Evolutionary conservation across 2,329 filamentous ascomycete species (phyloP).

Genomic region (Aspergillus ustus): DNA sequence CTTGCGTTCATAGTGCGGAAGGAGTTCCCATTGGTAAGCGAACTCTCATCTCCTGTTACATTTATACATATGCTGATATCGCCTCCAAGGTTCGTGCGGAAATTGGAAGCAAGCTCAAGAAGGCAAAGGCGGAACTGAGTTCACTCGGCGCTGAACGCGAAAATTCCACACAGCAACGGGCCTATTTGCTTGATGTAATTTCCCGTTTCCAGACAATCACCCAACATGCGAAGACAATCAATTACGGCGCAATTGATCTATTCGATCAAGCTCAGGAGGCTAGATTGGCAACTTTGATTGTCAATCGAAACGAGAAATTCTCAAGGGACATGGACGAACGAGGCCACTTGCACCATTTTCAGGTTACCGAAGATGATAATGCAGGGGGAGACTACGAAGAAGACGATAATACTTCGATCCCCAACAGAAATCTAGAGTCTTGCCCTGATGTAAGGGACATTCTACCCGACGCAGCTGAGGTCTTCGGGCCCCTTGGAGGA

Average conservation of each 20-base stretch:
- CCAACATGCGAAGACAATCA: conserved; percentile 37
- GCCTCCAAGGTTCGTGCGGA: conserved; percentile 34
- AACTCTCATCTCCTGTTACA: no score
- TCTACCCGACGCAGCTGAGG: conserved; percentile 16
- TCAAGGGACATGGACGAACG: conserved; percentile 23
- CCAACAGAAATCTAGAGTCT: conserved; percentile 10
- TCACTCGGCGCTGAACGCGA: conserved; percentile 42
- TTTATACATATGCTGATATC: background rate
- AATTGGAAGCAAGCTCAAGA: conserved; percentile 36
- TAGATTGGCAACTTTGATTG: conserved; percentile 38
- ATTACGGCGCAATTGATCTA: conserved; percentile 39
- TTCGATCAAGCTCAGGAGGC: conserved; percentile 40
- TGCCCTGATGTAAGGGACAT: conserved; percentile 24
- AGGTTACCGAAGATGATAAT: background rate
- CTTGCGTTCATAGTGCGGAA: background rate
- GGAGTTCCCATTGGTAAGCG: background rate
- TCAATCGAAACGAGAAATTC: conserved; percentile 32
- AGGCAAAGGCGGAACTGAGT: conserved; percentile 32
- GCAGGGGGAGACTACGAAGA: background rate
- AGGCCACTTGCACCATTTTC: conserved; percentile 24
- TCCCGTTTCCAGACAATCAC: conserved; percentile 44
- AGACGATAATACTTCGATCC: background rate
- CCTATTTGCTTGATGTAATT: conserved; percentile 44
- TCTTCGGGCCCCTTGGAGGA: background rate
- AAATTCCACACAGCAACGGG: conserved; percentile 36